Base-by-base conservation (phyloP, 352 stramenopile species). In the Pythium grandisporangium region DNA sequence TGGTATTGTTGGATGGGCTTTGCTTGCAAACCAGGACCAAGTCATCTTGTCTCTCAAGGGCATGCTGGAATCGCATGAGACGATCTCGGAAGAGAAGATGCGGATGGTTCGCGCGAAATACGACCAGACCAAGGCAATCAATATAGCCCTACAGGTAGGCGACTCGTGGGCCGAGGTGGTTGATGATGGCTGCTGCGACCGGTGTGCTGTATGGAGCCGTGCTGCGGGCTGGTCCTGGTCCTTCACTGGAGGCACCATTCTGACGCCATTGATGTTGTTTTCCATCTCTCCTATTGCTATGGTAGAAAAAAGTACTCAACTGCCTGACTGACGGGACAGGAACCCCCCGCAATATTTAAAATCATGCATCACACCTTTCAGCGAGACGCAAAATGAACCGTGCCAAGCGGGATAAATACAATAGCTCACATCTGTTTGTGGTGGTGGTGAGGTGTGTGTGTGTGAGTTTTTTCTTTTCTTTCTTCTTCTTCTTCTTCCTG, bases 71-170 rank as follows among this genome's bases (percentile, higher is more conserved):
- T 62, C 72, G 11, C 78, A 92, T 41, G 69, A 92, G 26, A 52
- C 40, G 0, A 58, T 75, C 4, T 75, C 80, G 8, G 73, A 87
- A 17, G 71, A 82, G 20, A 92, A 87, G 37, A 42, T 84, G 14
- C 81, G 77, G 52, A 52, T 83, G 23, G 50, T 73, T 17, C 77
- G 61, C 24, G 56, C 61, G 30, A 92, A 89, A 40, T 92, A 92
- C 47, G 65, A 76, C 29, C 72, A 92, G 48, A 67, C 83, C 16
- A 89, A 89, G 49, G 58, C 63, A 24, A 86, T 92, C 43, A 92
- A 87, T 45, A 50, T 89, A 42, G 66, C 73, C 3, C 54, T 92
- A 19, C 78, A 90, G 66, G 76, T 86, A 57, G n/a, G n/a, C n/a
- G n/a, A n/a, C n/a, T n/a, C 11, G 25, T 35, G 0, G 12, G 14